Percentiles rank a stretch among this genome's conserved stretches.
These are phyloP conservation scores for Kwoniella dejecticola DNA, from an alignment of 768 basidiomycete genomes.

Conservation along the genomic window DNA sequence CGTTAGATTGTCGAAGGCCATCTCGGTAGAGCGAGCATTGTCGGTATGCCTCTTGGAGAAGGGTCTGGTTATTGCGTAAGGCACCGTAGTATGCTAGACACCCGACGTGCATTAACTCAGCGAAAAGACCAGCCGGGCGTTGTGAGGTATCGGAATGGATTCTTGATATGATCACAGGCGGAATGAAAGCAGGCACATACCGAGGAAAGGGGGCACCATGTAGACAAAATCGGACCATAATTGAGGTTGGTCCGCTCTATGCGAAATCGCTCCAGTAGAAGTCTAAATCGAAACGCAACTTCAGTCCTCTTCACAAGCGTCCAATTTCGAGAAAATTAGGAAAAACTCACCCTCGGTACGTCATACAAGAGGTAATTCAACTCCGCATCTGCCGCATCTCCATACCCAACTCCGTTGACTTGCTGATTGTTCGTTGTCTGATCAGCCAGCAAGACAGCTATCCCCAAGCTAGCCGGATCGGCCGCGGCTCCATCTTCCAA, in stretches of 20 bases:
- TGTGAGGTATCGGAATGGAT: too few species aligned
- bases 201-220: constrained; percentile 60
- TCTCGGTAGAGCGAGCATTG: constrained; percentile 59
- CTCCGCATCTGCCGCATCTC: constrained; percentile 44
- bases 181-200: constrained; percentile 8
- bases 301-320: background rate
- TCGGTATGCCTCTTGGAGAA: constrained; percentile 58
- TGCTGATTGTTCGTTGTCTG: constrained; percentile 28
- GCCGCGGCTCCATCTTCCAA: constrained; percentile 49
- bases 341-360: constrained; percentile 48
- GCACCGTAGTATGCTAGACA: constrained; percentile 56
- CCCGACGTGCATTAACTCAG: too few species aligned
- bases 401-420: constrained; percentile 48
- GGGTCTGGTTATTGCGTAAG: constrained; percentile 53
- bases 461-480: constrained; percentile 54
- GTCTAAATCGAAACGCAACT: constrained; percentile 25
- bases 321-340: background rate
- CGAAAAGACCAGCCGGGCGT: too few species aligned
- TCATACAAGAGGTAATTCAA: constrained; percentile 46
- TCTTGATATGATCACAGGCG: too few species aligned
- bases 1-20: constrained; percentile 48
- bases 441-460: constrained; percentile 46
- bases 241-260: constrained; percentile 55
- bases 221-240: constrained; percentile 56
- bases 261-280: constrained; percentile 58